Conservation (phyloP, 2,329 filamentous ascomycete genomes). For the Corinectria fuckeliana region DNA sequence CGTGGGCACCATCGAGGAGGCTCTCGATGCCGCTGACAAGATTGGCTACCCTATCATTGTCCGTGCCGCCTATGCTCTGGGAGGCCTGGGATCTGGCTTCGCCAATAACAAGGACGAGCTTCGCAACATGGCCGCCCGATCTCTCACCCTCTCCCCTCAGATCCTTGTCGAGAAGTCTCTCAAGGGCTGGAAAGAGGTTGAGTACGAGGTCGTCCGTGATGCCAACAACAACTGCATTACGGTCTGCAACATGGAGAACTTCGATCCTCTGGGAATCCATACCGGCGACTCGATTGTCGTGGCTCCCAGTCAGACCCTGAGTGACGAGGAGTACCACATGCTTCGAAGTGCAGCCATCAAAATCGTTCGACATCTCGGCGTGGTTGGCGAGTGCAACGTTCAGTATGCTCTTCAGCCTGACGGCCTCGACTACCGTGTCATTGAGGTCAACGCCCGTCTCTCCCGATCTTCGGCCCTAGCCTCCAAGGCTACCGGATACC, state of each 20-base stretch:
- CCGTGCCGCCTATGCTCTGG: conserved; percentile 93
- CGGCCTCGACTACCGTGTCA: conserved; percentile 96
- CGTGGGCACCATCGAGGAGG: conserved; percentile 89
- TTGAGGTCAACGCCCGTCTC: conserved; percentile 98
- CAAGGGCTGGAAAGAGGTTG: conserved; percentile 99
- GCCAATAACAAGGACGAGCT: conserved; percentile 94
- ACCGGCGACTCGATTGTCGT: conserved; percentile 99
- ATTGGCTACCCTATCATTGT: conserved; percentile 98
- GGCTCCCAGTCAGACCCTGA: conserved; percentile 94
- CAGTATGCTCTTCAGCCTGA: conserved; percentile 97
- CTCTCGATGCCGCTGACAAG: conserved; percentile 81
- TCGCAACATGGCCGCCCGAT: conserved; percentile 89
- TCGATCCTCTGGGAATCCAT: conserved; percentile 95
- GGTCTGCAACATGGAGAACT: conserved; percentile 86
- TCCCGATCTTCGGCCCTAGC: conserved; percentile 96
- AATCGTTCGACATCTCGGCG: conserved; percentile 94
- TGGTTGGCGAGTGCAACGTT: conserved; percentile 98
- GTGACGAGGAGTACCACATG: conserved; percentile 99
- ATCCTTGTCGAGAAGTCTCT: conserved; percentile 98
- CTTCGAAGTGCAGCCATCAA: conserved; percentile 96
- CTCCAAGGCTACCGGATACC: conserved; percentile 97
- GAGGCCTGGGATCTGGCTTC: conserved; percentile 95
- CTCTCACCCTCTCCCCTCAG: conserved; percentile 91
- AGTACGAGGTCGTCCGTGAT: conserved; percentile 98
- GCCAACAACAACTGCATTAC: conserved; percentile 99